phyloP scores from a whole-genome alignment of 1,284 basidiomycete species.

The Rhodotorula sp. region DNA sequence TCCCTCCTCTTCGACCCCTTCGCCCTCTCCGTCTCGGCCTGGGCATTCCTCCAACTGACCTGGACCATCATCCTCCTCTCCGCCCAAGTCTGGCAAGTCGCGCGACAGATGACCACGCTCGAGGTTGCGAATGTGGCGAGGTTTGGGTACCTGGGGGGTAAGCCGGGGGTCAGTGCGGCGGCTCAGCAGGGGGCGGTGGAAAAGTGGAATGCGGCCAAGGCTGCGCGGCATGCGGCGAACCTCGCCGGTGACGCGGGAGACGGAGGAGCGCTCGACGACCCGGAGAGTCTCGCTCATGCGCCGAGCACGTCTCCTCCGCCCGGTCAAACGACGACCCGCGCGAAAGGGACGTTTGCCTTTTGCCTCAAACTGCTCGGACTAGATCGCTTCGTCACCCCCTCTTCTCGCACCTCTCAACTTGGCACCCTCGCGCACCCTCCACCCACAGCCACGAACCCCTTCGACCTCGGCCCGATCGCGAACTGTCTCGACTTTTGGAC shows the following conservation, averaged over 20 bases:
- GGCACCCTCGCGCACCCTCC: conserved; percentile 54
- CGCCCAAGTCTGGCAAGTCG: conserved; percentile 87
- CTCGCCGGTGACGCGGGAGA: conserved; percentile 34
- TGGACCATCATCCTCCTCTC: conserved; percentile 88
- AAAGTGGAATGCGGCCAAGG: background rate
- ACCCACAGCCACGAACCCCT: conserved; percentile 75
- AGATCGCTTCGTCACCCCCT: conserved; percentile 84
- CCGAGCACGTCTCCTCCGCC: background rate
- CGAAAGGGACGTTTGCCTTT: conserved; percentile 56
- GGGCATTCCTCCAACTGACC: conserved; percentile 85
- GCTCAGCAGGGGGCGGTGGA: conserved; percentile 7
- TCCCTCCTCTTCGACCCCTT: conserved; percentile 69
- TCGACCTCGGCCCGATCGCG: conserved; percentile 75
- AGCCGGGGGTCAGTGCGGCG: conserved; percentile 17
- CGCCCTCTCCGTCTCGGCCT: conserved; percentile 72
- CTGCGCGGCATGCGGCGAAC: conserved; percentile 6
- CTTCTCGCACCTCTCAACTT: conserved; percentile 45
- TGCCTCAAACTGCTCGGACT: conserved; percentile 85
- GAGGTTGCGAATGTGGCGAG: conserved; percentile 93
- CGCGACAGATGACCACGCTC: conserved; percentile 91
- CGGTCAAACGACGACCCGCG: conserved; percentile 45
- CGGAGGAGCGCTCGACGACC: conserved; percentile 37
- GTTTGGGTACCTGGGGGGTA: conserved; percentile 87
- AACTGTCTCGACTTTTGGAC: conserved; percentile 98
- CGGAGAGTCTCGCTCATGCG: conserved; percentile 30